Base-by-base conservation (phyloP, 352 stramenopile species). In the Pythium dissotocum region DNA sequence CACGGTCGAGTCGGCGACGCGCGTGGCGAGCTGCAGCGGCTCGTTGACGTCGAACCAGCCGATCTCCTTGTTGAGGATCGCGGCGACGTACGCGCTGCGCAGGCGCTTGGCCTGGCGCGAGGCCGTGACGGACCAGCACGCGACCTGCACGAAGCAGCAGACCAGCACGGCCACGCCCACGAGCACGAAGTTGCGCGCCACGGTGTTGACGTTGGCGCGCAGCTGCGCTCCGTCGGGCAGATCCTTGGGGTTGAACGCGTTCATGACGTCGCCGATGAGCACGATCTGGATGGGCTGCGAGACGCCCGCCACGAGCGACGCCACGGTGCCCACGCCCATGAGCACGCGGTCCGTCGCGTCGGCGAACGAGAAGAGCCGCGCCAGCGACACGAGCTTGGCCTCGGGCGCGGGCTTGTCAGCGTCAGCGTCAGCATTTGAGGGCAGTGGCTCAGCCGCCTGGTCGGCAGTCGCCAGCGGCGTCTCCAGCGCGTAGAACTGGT, bases 231-330 rank as follows among this genome's bases (percentile, higher is more conserved):
- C 18, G 42, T n/a, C 46, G 1, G 57, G 44, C 6, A 62, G 46
- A 24, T 77, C 44, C 2, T 61, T 54, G 8, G 85, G 85, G 54
- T 91, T 91, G 58, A 92, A 90, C 12, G 83, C 78, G 69, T 92
- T 89, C 53, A 92, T 69, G 26, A 89, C 77, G 65, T 91, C 81
- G 10, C 83, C 83, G 65, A 94, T 83, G 40, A 94, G 77, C 40
- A 92, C 67, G 57, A 91, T 89, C 67, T 91, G 85, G 16, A 92
- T 72, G 7, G 83, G 85, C 63, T 92, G 82, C 18, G 74, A 72
- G 40, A 87, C 21, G 7, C 85, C 85, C 1, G 78, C 75, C 1
- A 68, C 63, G 5, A 90, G 57, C 2, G 79, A 79, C 0, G 71
- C 73, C 6, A 89, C 12, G 0, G 80, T 77, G 42, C 85, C 85